These are phyloP conservation scores for Quercus berberidifolia DNA, from an alignment of 306 rosid species.

Conservation along the genomic window DNA sequence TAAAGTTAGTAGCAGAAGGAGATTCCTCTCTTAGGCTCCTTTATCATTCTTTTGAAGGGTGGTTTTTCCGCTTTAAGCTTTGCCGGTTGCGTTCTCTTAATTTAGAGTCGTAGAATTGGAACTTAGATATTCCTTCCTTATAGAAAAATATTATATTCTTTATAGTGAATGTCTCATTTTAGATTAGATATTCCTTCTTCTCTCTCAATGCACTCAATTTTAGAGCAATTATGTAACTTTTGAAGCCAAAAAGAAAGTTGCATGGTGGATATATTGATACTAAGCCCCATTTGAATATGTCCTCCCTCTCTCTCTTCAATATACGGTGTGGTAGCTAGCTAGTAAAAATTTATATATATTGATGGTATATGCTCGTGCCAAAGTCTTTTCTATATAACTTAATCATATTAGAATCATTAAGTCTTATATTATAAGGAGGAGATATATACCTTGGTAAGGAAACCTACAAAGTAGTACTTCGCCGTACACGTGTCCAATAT, in stretches of 20 bases:
- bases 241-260: conserved; percentile 62
- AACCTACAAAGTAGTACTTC: conserved; percentile 35
- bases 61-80: conserved; percentile 56
- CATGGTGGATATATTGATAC: conserved; percentile 61
- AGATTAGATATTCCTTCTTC: conserved; percentile 73
- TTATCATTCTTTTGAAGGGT: conserved; percentile 52
- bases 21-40: conserved; percentile 63
- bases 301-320: conserved; percentile 43
- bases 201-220: conserved; percentile 65
- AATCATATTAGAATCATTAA: conserved; percentile 54
- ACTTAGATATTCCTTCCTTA: conserved; percentile 93
- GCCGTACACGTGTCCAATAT: conserved; percentile 45
- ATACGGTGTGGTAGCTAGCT: conserved; percentile 16
- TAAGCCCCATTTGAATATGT: conserved; percentile 85
- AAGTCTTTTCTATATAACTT: conserved; percentile 26
- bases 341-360: conserved; percentile 27
- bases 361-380: conserved; percentile 58
- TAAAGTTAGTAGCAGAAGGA: conserved; percentile 75
- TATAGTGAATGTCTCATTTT: conserved; percentile 58
- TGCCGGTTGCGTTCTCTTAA: conserved; percentile 75
- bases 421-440: conserved; percentile 30
- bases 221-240: conserved; percentile 73
- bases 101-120: conserved; percentile 89
- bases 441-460: conserved; percentile 21
- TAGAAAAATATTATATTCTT: conserved; percentile 60